Conservation (phyloP, 495 filamentous ascomycete genomes). For the Aspergillus olivimuriae region DNA sequence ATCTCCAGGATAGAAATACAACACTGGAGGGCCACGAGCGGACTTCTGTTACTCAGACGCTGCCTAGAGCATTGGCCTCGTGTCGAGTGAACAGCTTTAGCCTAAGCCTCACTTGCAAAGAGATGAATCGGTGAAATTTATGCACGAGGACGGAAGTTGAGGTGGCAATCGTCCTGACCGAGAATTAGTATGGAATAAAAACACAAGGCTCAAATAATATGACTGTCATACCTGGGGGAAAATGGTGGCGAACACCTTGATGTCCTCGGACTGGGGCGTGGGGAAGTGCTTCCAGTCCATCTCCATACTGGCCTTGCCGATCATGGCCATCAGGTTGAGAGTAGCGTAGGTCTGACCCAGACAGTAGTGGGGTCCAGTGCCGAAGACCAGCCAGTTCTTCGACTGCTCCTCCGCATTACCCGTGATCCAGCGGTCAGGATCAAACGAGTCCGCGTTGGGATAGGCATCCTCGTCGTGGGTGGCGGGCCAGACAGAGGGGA, state of each 20-base stretch:
- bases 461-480: slow-evolving; percentile 93
- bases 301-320: slow-evolving; percentile 88
- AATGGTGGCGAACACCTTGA: slow-evolving; percentile 97
- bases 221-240: slow-evolving; percentile 81
- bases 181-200: slow-evolving; percentile 12
- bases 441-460: slow-evolving; percentile 76
- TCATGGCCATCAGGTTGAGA: slow-evolving; percentile 80
- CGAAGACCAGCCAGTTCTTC: slow-evolving; percentile 98
- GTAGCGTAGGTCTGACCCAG: slow-evolving; percentile 92
- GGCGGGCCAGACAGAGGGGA: slow-evolving; percentile 83
- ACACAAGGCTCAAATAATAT: no score
- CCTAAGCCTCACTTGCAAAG: slow-evolving; percentile 16
- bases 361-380: slow-evolving; percentile 94
- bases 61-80: not conserved
- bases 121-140: slow-evolving; percentile 1
- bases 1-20: slow-evolving; percentile 38
- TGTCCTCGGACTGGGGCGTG: slow-evolving; percentile 79
- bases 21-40: slow-evolving; percentile 13
- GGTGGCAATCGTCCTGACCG: slow-evolving; percentile 36
- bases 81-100: slow-evolving; percentile 11
- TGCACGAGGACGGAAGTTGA: slow-evolving; percentile 37
- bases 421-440: slow-evolving; percentile 85
- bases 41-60: slow-evolving; percentile 16
- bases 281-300: slow-evolving; percentile 87
- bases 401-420: slow-evolving; percentile 85